A percentile compares a stretch with the other conserved stretches of the same genome.
These are phyloP conservation scores for Forsythia suspensa DNA, from an alignment of 257 asterid genomes.

Conservation along the genomic window DNA sequence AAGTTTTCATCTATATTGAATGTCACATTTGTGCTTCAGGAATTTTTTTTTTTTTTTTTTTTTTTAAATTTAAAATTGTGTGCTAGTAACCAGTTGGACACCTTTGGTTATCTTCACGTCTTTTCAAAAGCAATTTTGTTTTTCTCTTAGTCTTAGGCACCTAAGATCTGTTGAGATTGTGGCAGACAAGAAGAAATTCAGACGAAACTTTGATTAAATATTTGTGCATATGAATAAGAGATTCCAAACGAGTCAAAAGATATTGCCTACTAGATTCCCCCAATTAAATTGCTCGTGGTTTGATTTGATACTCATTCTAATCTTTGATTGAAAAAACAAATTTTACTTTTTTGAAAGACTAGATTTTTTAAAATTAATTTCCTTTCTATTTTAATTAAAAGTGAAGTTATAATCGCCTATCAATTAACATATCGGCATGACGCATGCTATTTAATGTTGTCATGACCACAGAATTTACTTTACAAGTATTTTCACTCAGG, in stretches of 20 bases:
- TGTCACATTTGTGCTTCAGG: neutral
- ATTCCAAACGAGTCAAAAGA: neutral
- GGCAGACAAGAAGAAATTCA: neutral
- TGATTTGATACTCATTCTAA: neutral
- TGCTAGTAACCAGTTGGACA: neutral
- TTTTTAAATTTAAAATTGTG: no score
- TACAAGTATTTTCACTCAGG: no score
- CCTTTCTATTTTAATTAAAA: no score
- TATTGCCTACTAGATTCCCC: neutral
- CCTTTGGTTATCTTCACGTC: neutral
- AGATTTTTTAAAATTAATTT: neutral
- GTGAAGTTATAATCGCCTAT: no score
- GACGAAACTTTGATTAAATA: neutral
- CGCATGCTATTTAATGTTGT: no score
- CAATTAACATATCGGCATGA: no score
- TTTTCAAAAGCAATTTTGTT: no score
- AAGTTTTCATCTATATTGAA: neutral
- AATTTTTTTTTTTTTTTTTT: no score
- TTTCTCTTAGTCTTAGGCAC: neutral
- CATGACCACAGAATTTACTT: no score
- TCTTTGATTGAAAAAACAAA: neutral
- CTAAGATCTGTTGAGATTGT: neutral
- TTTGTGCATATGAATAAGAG: neutral
- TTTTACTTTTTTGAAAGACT: neutral
- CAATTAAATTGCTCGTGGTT: neutral